These are phyloP conservation scores for Clonostachys sp. DNA, from an alignment of 2,329 filamentous ascomycete genomes.

Conservation along the genomic window DNA sequence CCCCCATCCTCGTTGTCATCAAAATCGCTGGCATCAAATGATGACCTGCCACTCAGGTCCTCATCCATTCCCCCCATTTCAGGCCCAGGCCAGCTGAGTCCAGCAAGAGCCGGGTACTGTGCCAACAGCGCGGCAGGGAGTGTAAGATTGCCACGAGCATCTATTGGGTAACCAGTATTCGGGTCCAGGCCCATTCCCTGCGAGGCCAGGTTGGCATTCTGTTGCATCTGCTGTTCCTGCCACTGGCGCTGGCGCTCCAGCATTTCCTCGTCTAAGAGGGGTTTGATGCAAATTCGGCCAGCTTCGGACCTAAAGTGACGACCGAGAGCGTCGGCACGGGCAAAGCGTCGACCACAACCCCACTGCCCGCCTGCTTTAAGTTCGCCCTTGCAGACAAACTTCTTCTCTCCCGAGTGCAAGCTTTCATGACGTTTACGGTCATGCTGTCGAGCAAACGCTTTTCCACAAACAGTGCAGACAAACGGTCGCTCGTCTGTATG, in stretches of 20 bases:
- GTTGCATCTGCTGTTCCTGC: constrained; percentile 66
- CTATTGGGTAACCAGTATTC: constrained; percentile 53
- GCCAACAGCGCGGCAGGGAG: constrained; percentile 85
- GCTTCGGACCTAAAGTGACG: constrained; percentile 95
- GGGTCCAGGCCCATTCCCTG: constrained; percentile 49
- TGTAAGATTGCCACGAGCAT: constrained; percentile 53
- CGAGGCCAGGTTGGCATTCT: constrained; percentile 44
- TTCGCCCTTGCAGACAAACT: constrained; percentile 92
- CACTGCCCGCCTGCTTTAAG: constrained; percentile 79
- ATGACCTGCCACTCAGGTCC: constrained; percentile 73
- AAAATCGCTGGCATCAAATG: constrained; percentile 77
- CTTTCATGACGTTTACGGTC: constrained; percentile 97
- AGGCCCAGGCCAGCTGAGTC: constrained; percentile 71
- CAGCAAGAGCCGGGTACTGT: constrained; percentile 90
- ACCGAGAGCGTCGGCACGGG: constrained; percentile 89
- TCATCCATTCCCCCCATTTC: constrained; percentile 71
- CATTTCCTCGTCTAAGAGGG: constrained; percentile 92
- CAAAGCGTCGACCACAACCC: constrained; percentile 92
- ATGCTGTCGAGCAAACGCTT: constrained; percentile 95
- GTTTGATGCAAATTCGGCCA: constrained; percentile 92
- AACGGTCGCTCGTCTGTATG: constrained; percentile 97
- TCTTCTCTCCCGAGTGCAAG: constrained; percentile 95
- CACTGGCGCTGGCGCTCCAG: constrained; percentile 72
- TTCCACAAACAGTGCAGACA: constrained; percentile 93
- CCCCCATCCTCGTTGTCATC: constrained; percentile 70